phyloP scores from a whole-genome alignment of 169 alveolate species.

The Sarcocystis neurona region DNA sequence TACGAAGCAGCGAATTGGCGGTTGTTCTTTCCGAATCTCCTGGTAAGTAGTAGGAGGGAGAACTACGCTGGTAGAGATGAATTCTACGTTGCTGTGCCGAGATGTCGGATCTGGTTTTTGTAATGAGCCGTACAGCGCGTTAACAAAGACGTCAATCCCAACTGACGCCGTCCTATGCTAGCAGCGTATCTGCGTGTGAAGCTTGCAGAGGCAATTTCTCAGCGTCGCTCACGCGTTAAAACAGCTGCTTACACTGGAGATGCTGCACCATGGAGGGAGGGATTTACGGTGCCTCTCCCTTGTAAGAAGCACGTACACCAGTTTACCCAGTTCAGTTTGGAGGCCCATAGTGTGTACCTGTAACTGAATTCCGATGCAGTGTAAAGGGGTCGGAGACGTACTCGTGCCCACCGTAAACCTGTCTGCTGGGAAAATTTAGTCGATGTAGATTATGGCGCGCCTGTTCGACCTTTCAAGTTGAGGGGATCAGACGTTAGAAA shows the following conservation, averaged over 20 bases:
- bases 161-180: not conserved
- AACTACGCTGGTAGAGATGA: too few species aligned
- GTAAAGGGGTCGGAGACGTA: too few species aligned
- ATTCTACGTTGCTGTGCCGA: too few species aligned
- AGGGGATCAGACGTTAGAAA: too few species aligned
- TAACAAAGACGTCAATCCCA: too few species aligned
- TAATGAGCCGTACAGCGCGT: too few species aligned
- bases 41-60: not conserved
- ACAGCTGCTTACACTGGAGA: conserved; percentile 5
- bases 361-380: not conserved
- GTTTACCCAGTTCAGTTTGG: too few species aligned
- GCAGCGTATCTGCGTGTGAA: conserved; percentile 38
- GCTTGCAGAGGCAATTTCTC: not conserved
- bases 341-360: not conserved
- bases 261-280: not conserved
- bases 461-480: too few species aligned
- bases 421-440: too few species aligned
- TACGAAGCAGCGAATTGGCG: not conserved
- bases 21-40: conserved; percentile 7
- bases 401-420: too few species aligned
- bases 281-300: not conserved
- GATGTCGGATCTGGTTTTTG: too few species aligned
- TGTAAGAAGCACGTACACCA: conserved; percentile 13
- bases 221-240: conserved; percentile 9
- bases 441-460: too few species aligned